Percentiles rank a stretch among this genome's conserved stretches.
phyloP scores from a whole-genome alignment of 148 eudicot species.

The Euryodendron excelsum region DNA sequence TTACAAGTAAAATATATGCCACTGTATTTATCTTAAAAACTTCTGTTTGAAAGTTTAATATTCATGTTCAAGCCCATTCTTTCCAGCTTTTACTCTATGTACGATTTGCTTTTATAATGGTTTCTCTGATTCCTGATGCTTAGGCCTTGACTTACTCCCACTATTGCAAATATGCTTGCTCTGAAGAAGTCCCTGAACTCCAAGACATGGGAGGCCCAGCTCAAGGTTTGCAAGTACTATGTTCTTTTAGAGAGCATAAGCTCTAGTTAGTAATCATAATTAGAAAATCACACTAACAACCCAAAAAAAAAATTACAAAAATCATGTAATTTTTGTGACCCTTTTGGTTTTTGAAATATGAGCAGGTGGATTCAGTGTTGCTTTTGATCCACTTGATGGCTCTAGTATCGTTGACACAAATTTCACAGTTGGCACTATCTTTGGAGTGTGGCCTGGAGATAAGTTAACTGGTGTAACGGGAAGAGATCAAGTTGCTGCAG shows the following conservation, averaged over 20 bases:
- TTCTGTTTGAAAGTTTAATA: not conserved
- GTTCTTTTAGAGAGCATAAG: not conserved
- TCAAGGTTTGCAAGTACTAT: constrained; percentile 48
- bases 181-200: constrained; percentile 95
- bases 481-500: constrained; percentile 95
- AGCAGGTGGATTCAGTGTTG: constrained; percentile 98
- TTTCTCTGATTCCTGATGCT: not conserved
- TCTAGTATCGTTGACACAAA: constrained; percentile 98
- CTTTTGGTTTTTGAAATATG: not conserved
- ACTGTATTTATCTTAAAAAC: not conserved
- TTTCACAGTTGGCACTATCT: constrained; percentile 97
- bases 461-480: constrained; percentile 95
- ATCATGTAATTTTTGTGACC: not conserved
- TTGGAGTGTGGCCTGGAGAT: constrained; percentile 99
- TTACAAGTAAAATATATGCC: not conserved
- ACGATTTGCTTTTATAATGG: not conserved
- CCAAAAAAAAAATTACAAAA: not conserved
- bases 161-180: constrained; percentile 98
- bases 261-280: not conserved
- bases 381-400: constrained; percentile 98
- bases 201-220: constrained; percentile 98
- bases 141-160: constrained; percentile 93
- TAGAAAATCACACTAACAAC: not conserved
- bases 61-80: not conserved
- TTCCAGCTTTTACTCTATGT: not conserved